Evolutionary conservation across 2,329 filamentous ascomycete species (phyloP), one percentile per base, ranked within the genome.

Genomic region (Fusarium sp.): DNA sequence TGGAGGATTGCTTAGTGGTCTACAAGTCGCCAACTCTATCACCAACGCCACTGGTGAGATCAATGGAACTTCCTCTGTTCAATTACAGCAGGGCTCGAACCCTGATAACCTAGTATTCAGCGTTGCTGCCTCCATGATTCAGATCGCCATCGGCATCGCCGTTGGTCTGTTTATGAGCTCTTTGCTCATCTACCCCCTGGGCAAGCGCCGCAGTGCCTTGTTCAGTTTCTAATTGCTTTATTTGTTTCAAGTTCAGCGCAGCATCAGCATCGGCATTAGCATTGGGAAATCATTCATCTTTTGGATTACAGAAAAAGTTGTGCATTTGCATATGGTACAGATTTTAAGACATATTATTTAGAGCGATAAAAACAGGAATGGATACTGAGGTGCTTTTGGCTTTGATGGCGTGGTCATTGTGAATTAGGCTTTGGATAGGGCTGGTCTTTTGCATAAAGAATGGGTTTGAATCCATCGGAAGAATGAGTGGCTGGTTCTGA

Each of bases 71-170:
- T 72, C 72, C 16, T 75, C 75, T 9, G 77, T 80, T 14, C 47
- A 71, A 24, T 68, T 75, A 28, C 61, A 73, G 4, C 59, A 74
- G 16, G 76, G 63, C 16, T 68, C 72, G 11, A 68, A 70, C 35
- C 70, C 79, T 26, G 82, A 83, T 66, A 80, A 79, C 10, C 79
- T 85, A 31, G 81, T 85, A 10, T 86, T 85, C 68, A 82, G 83
- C 30, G 84, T 86, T 16, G 85, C 84, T 18, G 85, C 83, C 4
- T 85, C 83, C 35, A 87, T 87, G 86, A 85, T 87, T 42, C 85
- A 87, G 75, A 86, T 87, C 62, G 86, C 86, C 20, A 86, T 87
- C 68, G 86, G 86, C 20, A 87, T 87, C 55, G 85, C 85, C 11
- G 83, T 87, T 16, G 86, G 86, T 6, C 77, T 87, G 12, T 87